These are phyloP conservation scores for Knoxdaviesia capensis DNA, from an alignment of 2,329 filamentous ascomycete genomes.

Conservation along the genomic window DNA sequence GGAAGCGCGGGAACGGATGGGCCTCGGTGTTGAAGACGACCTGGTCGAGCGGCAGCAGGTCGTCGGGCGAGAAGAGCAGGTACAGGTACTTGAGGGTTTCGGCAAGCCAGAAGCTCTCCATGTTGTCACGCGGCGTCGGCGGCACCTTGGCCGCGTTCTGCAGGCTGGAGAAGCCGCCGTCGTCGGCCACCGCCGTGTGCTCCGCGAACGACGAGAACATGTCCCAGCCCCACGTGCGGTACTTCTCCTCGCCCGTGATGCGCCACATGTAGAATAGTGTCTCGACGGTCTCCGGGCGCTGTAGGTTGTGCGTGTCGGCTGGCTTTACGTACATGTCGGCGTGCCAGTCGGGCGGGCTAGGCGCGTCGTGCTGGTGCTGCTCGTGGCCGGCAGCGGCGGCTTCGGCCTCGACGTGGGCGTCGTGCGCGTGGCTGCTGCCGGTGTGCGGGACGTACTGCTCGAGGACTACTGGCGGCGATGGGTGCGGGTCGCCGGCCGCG, in stretches of 20 bases:
- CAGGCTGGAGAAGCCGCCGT: constrained; percentile 66
- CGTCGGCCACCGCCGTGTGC: constrained; percentile 60
- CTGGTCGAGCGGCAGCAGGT: constrained; percentile 66
- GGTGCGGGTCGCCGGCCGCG: constrained; percentile 31
- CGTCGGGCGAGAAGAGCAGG: constrained; percentile 69
- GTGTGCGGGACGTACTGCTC: constrained; percentile 10
- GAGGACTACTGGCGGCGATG: neutral
- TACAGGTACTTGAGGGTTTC: constrained; percentile 98
- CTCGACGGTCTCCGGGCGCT: constrained; percentile 92
- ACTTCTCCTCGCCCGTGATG: constrained; percentile 75
- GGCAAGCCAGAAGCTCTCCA: constrained; percentile 98
- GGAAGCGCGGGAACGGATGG: constrained; percentile 73
- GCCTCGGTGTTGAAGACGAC: constrained; percentile 94
- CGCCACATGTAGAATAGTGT: constrained; percentile 97
- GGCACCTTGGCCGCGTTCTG: constrained; percentile 55
- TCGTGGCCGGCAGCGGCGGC: constrained; percentile 17
- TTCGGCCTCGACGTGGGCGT: constrained; percentile 5
- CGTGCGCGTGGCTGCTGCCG: constrained; percentile 1
- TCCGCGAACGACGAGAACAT: constrained; percentile 90
- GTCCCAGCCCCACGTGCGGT: constrained; percentile 94
- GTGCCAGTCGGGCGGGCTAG: constrained; percentile 42
- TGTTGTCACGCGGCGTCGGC: constrained; percentile 58
- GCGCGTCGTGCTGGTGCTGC: constrained; percentile 22
- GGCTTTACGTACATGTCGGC: constrained; percentile 60
- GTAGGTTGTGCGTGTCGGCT: constrained; percentile 82